Evolutionary conservation across 2,329 filamentous ascomycete species (phyloP).

Genomic region (Venturia carpophila): DNA sequence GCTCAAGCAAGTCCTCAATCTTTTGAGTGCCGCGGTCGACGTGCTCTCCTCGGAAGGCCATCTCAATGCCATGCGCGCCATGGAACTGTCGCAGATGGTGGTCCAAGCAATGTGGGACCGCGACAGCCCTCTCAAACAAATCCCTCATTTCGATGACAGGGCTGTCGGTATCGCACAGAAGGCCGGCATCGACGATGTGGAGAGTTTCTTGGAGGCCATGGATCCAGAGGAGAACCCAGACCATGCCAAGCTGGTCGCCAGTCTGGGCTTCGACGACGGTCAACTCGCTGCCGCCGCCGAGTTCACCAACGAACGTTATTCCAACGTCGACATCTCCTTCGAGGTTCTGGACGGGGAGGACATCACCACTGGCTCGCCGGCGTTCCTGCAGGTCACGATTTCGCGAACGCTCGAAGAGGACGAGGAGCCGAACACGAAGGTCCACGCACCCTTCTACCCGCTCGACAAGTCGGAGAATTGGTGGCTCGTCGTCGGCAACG

Average conservation of each 20-base stretch:
- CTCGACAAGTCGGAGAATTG: constrained; percentile 90
- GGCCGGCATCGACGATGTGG: constrained; percentile 81
- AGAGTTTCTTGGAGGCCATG: constrained; percentile 99
- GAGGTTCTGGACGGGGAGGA: constrained; percentile 73
- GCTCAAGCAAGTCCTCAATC: constrained; percentile 72
- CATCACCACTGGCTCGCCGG: constrained; percentile 70
- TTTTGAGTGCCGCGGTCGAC: constrained; percentile 88
- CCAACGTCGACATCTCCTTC: constrained; percentile 86
- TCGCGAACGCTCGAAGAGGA: constrained; percentile 71
- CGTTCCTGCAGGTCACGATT: constrained; percentile 76
- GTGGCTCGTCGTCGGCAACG: constrained; percentile 95
- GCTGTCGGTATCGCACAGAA: constrained; percentile 76
- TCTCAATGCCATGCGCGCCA: constrained; percentile 93
- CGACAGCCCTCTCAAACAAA: constrained; percentile 93
- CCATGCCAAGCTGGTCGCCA: constrained; percentile 68
- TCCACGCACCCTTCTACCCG: constrained; percentile 94
- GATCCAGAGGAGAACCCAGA: constrained; percentile 86
- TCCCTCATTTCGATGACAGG: constrained; percentile 83
- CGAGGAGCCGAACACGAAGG: constrained; percentile 68
- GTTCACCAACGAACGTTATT: constrained; percentile 95
- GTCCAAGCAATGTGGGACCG: constrained; percentile 99
- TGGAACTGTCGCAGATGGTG: constrained; percentile 99
- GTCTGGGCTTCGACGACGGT: constrained; percentile 67
- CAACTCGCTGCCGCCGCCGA: constrained; percentile 84
- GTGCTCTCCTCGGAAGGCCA: constrained; percentile 93